Conservation (phyloP, 1,139 yeast genomes). For the Pichia sp. region DNA sequence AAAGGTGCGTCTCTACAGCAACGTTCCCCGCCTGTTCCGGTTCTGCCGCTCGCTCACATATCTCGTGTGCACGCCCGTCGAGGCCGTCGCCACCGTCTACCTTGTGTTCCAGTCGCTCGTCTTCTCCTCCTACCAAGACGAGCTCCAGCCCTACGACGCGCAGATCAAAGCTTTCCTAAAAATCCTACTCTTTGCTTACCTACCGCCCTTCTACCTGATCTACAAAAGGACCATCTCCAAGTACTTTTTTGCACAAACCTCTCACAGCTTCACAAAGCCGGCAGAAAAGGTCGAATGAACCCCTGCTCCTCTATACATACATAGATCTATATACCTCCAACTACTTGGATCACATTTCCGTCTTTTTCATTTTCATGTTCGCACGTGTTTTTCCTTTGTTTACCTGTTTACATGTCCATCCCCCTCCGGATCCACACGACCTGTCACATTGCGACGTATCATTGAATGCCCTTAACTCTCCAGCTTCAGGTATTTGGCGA, state of each 20-base stretch:
- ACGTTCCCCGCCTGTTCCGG: neutral
- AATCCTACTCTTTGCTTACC: neutral
- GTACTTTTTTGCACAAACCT: constrained; percentile 2
- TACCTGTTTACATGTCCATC: neutral
- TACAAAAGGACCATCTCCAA: constrained; percentile 9
- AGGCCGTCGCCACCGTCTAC: neutral
- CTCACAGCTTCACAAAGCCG: neutral
- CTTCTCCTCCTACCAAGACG: constrained; percentile 4
- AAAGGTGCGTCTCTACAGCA: constrained; percentile 12
- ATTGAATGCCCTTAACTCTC: neutral
- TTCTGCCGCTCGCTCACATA: neutral
- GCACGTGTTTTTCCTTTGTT: neutral
- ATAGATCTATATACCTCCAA: neutral
- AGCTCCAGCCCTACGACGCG: constrained; percentile 1
- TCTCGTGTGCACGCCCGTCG: constrained; percentile 6
- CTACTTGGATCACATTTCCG: neutral
- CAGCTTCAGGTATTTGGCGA: too few species aligned
- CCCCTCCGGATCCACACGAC: neutral
- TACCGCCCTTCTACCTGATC: constrained; percentile 7
- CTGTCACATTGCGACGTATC: neutral
- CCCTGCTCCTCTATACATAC: neutral
- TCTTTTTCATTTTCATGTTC: neutral
- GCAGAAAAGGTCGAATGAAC: neutral
- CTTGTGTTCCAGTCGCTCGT: constrained; percentile 10
- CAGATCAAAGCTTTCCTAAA: constrained; percentile 7